phyloP scores from a whole-genome alignment of 495 filamentous ascomycete species.

The Durotheca rogersii region DNA sequence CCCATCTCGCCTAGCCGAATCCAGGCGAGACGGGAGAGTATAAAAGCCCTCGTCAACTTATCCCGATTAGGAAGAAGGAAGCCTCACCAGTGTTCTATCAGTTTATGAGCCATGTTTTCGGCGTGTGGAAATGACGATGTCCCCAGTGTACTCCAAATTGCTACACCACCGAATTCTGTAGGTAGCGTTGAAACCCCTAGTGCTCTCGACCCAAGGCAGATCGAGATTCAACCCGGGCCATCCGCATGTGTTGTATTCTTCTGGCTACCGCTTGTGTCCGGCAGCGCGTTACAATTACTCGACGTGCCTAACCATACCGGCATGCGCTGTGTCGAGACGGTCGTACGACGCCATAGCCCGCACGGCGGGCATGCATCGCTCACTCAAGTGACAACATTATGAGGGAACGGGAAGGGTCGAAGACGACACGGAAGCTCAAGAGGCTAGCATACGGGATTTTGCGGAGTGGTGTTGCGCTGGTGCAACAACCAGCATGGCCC shows the following conservation, averaged over 20 bases:
- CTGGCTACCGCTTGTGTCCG: background rate
- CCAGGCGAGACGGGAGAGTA: too few species aligned
- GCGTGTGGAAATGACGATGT: too few species aligned
- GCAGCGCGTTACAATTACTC: background rate
- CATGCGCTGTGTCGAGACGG: slow-evolving; percentile 27
- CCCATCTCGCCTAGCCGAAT: too few species aligned
- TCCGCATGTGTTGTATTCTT: background rate
- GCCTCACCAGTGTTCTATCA: too few species aligned
- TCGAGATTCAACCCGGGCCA: too few species aligned
- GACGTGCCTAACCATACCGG: background rate
- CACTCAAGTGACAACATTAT: slow-evolving; percentile 21
- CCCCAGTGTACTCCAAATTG: too few species aligned
- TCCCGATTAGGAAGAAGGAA: too few species aligned
- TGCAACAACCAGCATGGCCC: slow-evolving; percentile 25
- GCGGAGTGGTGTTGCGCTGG: slow-evolving; percentile 28
- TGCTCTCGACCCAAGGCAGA: too few species aligned
- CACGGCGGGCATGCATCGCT: slow-evolving; percentile 23
- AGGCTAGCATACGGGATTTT: slow-evolving; percentile 29
- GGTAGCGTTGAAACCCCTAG: too few species aligned
- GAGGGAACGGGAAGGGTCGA: slow-evolving; percentile 9
- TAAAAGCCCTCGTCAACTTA: too few species aligned
- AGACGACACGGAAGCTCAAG: slow-evolving; percentile 20
- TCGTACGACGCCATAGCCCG: slow-evolving; percentile 22
- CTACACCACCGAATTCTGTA: too few species aligned
- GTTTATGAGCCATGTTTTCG: too few species aligned